Evolutionary conservation across 495 filamentous ascomycete species (phyloP).

Genomic region (Arthonia radiata): DNA sequence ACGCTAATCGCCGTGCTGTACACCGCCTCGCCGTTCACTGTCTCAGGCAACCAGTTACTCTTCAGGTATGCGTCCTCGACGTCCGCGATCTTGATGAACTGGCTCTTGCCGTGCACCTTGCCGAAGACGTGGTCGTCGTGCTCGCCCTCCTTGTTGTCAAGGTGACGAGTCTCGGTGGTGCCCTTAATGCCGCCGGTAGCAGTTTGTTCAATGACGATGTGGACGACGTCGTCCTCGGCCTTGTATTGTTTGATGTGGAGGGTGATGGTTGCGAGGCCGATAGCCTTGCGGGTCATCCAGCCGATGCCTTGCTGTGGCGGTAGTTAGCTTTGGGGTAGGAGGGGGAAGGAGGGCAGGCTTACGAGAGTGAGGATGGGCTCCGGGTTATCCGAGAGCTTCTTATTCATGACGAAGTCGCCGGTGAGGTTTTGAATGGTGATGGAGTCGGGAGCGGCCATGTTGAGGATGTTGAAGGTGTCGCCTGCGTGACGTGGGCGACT

Average conservation of each 20-base stretch:
- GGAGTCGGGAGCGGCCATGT: not conserved
- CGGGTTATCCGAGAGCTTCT: not conserved
- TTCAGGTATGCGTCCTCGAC: slow-evolving; percentile 18
- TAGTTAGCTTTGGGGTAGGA: not conserved
- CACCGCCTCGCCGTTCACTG: slow-evolving; percentile 25
- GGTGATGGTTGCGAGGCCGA: not conserved
- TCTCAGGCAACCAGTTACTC: slow-evolving; percentile 26
- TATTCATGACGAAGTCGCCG: not conserved
- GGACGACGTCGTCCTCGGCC: not conserved
- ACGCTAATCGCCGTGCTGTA: slow-evolving; percentile 28
- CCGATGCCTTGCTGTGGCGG: not conserved
- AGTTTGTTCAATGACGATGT: no score
- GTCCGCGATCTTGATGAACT: slow-evolving; percentile 1
- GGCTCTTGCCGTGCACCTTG: not conserved
- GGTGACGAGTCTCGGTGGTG: not conserved
- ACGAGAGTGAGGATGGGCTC: not conserved
- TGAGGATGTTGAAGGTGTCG: not conserved
- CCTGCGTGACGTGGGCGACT: not conserved
- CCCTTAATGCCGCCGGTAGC: not conserved
- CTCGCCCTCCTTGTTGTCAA: not conserved
- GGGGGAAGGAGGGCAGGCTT: not conserved
- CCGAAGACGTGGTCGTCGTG: not conserved
- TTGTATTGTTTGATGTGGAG: not conserved
- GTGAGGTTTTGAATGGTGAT: not conserved
- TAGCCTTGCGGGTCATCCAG: not conserved